Conservation (phyloP, 2,329 filamentous ascomycete species). For the Hypomyces perniciosus region DNA sequence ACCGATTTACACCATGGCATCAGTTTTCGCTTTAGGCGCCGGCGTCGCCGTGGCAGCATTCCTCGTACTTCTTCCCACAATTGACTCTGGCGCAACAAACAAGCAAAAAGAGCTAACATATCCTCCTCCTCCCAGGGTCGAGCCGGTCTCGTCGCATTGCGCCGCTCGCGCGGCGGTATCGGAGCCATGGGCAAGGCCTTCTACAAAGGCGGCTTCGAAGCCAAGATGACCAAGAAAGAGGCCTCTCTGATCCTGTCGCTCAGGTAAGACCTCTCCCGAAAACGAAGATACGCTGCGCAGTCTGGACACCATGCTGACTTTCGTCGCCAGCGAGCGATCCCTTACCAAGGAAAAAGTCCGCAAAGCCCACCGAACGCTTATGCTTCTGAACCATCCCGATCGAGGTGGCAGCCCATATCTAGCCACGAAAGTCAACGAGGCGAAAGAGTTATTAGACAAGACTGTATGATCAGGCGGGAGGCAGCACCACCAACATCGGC, state of each 20-base stretch:
- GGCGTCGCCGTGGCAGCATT: slow-evolving; percentile 48
- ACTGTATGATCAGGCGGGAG: slow-evolving; percentile 16
- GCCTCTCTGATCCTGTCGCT: slow-evolving; percentile 86
- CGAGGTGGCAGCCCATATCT: slow-evolving; percentile 93
- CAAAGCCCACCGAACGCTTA: slow-evolving; percentile 90
- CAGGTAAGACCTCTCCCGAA: slow-evolving; percentile 50
- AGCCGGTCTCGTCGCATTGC: slow-evolving; percentile 82
- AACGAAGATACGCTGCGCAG: neutral
- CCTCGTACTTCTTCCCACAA: slow-evolving; percentile 32
- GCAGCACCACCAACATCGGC: neutral
- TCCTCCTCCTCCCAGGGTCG: slow-evolving; percentile 59
- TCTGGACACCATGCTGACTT: neutral
- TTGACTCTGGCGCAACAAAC: neutral
- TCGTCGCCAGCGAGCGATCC: slow-evolving; percentile 63
- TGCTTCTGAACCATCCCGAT: slow-evolving; percentile 97
- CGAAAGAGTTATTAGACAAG: slow-evolving; percentile 93
- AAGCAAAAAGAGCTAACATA: neutral
- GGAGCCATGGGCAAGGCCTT: slow-evolving; percentile 83
- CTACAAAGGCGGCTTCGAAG: slow-evolving; percentile 98
- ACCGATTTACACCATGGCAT: slow-evolving; percentile 29
- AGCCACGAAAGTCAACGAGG: slow-evolving; percentile 97
- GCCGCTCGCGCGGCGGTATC: slow-evolving; percentile 71
- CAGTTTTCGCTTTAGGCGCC: slow-evolving; percentile 40
- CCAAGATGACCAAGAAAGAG: slow-evolving; percentile 87
- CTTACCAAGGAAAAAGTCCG: slow-evolving; percentile 89